Percentiles rank a stretch among this genome's conserved stretches.
Evolutionary conservation across 306 rosid genomes (phyloP).

Genomic region (Inga leiocalycina): DNA sequence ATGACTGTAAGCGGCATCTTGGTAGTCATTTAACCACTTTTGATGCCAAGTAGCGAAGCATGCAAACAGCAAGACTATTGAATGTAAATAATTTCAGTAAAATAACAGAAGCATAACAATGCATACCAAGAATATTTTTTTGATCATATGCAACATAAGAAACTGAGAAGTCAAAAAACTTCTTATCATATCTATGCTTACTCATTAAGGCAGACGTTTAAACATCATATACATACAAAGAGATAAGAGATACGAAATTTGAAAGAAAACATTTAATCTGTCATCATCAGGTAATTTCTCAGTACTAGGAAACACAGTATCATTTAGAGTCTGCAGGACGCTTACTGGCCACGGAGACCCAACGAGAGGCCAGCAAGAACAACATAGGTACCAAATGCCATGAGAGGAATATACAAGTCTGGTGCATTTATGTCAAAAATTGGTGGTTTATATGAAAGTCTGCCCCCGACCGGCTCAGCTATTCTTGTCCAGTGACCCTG

Average conservation of each 20-base stretch:
- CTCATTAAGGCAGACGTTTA: neutral
- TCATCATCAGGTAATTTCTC: neutral
- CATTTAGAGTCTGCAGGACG: neutral
- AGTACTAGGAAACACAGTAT: neutral
- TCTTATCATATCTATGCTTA: neutral
- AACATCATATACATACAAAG: neutral
- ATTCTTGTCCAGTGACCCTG: constrained; percentile 99
- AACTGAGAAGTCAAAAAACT: neutral
- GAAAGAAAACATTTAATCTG: constrained; percentile 3
- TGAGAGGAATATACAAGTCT: constrained; percentile 88
- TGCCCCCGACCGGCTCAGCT: constrained; percentile 96
- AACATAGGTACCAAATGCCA: constrained; percentile 97
- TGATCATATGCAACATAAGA: neutral
- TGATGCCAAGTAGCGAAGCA: neutral
- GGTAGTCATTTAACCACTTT: neutral
- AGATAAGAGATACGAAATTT: neutral
- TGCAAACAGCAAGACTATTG: neutral
- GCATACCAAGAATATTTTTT: neutral
- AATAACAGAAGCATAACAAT: neutral
- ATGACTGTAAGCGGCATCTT: neutral
- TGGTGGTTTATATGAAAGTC: constrained; percentile 94
- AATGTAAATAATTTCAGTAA: neutral
- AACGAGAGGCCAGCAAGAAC: constrained; percentile 94
- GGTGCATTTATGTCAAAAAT: constrained; percentile 96
- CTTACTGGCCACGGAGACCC: constrained; percentile 92